These are phyloP conservation scores for Datura wrightii DNA, from an alignment of 257 asterid species.

Conservation along the genomic window DNA sequence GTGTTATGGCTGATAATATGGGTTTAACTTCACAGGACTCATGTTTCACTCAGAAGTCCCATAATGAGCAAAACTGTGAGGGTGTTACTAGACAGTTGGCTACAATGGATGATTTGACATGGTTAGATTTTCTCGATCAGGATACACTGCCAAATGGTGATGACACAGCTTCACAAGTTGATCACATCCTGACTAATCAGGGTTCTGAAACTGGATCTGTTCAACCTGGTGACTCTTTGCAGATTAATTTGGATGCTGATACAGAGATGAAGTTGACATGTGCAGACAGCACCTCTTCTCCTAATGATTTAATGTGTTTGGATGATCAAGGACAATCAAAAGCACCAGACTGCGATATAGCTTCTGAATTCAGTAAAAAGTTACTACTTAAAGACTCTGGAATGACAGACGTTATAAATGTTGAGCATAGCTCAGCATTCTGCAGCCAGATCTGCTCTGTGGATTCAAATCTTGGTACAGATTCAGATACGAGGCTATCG, in stretches of 20 bases:
- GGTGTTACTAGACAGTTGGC: slow-evolving; percentile 32
- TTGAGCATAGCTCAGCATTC: slow-evolving; percentile 44
- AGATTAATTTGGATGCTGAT: slow-evolving; percentile 40
- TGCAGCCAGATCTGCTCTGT: slow-evolving; percentile 39
- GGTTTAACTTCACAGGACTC: slow-evolving; percentile 50
- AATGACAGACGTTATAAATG: slow-evolving; percentile 36
- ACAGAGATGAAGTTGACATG: slow-evolving; percentile 37
- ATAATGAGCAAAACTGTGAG: slow-evolving; percentile 35
- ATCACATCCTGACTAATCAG: slow-evolving; percentile 43
- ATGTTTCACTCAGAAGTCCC: slow-evolving; percentile 42
- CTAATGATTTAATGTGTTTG: slow-evolving; percentile 37
- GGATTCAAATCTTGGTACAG: slow-evolving; percentile 44
- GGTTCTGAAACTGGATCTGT: slow-evolving; percentile 48
- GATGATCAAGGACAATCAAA: slow-evolving; percentile 44
- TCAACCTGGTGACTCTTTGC: slow-evolving; percentile 38
- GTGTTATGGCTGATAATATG: slow-evolving; percentile 50
- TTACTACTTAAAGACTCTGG: slow-evolving; percentile 35
- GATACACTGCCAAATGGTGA: slow-evolving; percentile 42
- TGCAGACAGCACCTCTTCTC: slow-evolving; percentile 32
- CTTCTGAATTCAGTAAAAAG: slow-evolving; percentile 40
- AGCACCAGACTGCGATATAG: slow-evolving; percentile 37
- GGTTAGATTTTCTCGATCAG: slow-evolving; percentile 64
- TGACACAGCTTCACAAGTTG: slow-evolving; percentile 40
- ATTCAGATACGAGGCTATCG: slow-evolving; percentile 37
- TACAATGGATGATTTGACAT: slow-evolving; percentile 47